Conservation (phyloP, 495 filamentous ascomycete genomes). For the Penicillium canescens region DNA sequence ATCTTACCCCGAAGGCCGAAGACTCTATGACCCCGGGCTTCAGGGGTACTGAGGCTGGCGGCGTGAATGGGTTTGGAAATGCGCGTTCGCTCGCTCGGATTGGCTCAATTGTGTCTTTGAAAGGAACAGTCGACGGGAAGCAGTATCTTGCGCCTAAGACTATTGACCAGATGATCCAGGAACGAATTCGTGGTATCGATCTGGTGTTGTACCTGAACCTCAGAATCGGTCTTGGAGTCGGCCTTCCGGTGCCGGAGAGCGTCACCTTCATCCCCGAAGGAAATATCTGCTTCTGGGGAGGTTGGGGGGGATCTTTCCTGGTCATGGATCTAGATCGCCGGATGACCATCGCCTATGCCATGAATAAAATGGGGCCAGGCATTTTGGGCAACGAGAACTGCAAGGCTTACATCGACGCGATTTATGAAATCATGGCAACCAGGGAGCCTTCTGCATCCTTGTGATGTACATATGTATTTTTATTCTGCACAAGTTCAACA, state of each 20-base stretch:
- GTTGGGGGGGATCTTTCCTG: conserved; percentile 43
- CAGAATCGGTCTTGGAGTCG: conserved; percentile 19
- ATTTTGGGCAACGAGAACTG: conserved; percentile 30
- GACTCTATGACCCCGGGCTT: conserved; percentile 17
- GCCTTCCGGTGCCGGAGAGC: background rate
- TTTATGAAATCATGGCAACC: conserved; percentile 31
- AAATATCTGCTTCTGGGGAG: conserved; percentile 41
- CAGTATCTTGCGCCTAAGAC: conserved; percentile 30
- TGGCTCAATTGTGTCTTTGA: conserved; percentile 29
- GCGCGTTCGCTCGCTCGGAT: conserved; percentile 33
- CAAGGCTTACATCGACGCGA: conserved; percentile 31
- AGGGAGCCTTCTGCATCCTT: too few relatives aligned
- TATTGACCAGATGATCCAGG: conserved; percentile 37
- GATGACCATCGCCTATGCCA: conserved; percentile 44
- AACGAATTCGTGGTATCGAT: conserved; percentile 28
- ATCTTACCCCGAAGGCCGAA: background rate
- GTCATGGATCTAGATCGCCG: conserved; percentile 44
- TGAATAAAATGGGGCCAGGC: conserved; percentile 41
- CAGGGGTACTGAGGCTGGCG: conserved; percentile 25
- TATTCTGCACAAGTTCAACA: too few relatives aligned
- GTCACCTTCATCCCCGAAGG: conserved; percentile 29
- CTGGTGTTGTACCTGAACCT: conserved; percentile 18
- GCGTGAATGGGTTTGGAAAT: conserved; percentile 34
- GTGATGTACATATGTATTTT: too few relatives aligned
- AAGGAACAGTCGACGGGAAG: conserved; percentile 33